Evolutionary conservation across 1,284 basidiomycete genomes (phyloP).

Genomic region (Apiotrichum porosum): DNA sequence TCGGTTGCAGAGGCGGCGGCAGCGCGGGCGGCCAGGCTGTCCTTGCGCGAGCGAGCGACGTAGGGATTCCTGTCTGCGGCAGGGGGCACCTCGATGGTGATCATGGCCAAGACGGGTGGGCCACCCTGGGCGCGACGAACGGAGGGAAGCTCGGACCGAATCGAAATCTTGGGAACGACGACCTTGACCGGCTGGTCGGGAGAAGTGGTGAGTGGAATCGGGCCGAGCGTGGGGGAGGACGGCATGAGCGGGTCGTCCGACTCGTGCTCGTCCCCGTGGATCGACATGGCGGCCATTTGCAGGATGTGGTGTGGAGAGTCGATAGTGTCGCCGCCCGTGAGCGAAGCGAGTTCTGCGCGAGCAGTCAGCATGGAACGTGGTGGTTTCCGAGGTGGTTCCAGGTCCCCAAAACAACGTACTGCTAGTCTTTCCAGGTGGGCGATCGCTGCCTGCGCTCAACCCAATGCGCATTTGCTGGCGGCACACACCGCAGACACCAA

Average conservation of each 20-base stretch:
- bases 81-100: conserved; percentile 81
- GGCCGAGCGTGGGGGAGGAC: background rate
- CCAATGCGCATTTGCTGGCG: conserved; percentile 89
- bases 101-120: conserved; percentile 73
- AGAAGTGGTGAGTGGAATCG: background rate
- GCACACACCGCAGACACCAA: conserved; percentile 95
- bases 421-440: conserved; percentile 74
- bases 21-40: conserved; percentile 18
- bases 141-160: conserved; percentile 79
- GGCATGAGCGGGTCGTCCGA: conserved; percentile 68
- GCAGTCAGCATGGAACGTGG: too few relatives aligned
- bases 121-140: conserved; percentile 59
- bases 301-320: background rate
- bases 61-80: conserved; percentile 51
- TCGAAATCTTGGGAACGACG: conserved; percentile 79
- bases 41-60: conserved; percentile 21
- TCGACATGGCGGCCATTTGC: background rate
- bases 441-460: conserved; percentile 56
- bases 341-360: conserved; percentile 87
- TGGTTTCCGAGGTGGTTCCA: too few relatives aligned
- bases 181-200: conserved; percentile 55
- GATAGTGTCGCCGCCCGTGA: conserved; percentile 57
- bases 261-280: conserved; percentile 54
- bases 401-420: conserved; percentile 45
- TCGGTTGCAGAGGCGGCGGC: too few relatives aligned